A percentile compares a stretch with the other conserved stretches of the same genome.
Evolutionary conservation across 768 basidiomycete species (phyloP).

Genomic region (Kwoniella pini): DNA sequence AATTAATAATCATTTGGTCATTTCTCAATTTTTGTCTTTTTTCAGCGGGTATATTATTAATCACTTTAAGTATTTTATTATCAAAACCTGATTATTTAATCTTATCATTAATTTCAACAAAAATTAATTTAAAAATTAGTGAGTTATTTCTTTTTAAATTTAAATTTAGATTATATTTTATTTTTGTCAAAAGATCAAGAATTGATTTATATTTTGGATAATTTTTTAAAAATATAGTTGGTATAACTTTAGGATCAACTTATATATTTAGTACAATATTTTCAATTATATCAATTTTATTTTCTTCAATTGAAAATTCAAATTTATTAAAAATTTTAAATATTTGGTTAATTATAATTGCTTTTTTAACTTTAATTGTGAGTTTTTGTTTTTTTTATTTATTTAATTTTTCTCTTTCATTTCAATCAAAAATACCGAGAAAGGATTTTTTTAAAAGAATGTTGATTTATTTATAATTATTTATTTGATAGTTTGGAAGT

Average conservation of each 20-base stretch:
- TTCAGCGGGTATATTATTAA: constrained; percentile 66
- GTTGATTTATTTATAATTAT: no score
- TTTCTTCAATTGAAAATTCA: background rate
- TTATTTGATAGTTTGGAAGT: constrained; percentile 60
- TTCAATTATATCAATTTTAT: constrained; percentile 7
- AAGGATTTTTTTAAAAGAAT: no score
- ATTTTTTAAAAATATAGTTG: background rate
- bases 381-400: no score
- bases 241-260: constrained; percentile 4
- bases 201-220: background rate
- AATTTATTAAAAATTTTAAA: constrained; percentile 1
- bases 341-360: constrained; percentile 1
- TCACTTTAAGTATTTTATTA: constrained; percentile 74
- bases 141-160: constrained; percentile 48
- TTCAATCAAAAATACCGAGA: no score
- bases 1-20: constrained; percentile 70
- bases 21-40: constrained; percentile 71
- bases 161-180: no score
- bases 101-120: constrained; percentile 58
- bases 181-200: no score
- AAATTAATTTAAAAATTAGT: constrained; percentile 60
- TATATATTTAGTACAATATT: constrained; percentile 4
- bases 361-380: constrained; percentile 7
- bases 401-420: no score
- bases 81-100: constrained; percentile 64